Base-by-base conservation (phyloP, 2,329 filamentous ascomycete genomes). In the Sclerotinia subarctica region DNA sequence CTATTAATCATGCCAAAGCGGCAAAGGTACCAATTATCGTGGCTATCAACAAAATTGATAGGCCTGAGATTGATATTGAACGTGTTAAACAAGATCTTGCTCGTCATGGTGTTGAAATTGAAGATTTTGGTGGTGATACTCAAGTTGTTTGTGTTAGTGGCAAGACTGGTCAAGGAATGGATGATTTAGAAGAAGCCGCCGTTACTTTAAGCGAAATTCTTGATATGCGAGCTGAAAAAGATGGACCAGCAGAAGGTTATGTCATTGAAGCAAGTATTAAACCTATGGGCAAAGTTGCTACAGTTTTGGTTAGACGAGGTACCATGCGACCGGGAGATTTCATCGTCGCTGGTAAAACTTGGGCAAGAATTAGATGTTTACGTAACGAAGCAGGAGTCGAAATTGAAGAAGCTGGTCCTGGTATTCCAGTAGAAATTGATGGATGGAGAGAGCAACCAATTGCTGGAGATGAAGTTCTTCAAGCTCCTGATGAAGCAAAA, bases 11-110 rank as follows among this genome's bases (percentile, higher is more conserved):
- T 77, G 94, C 95, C 10, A 90, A 90, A 68, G 84, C 86, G 42
- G 92, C 95, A 63, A 90, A 91, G 70, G 95, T 98, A 0, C 94
- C 95, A 6, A 94, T 99, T 62, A 97, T 99, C 69, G 95, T 99
- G 63, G 96, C 96, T 21, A 94, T 98, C 80, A 99, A 95, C 82
- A 99, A 99, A 80, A 87, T 97, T 64, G 95, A 99, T 81, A 97
- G 95, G 80, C 88, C 90, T 69, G 90, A 92, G 69, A 89, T 91
- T 6, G 87, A 93, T 64, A 81, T 93, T 15, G 90, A 97, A 53
- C 86, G 88, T 59, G 94, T 98, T 70, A 98, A 98, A 80, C 84
- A 89, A 67, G 95, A 98, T 78, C 87, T 99, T 32, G 88, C 91
- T 11, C 84, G 88, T 2, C 85, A 97, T 75, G 93, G 91, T 10